These are phyloP conservation scores for Chlorophyllum brunneum DNA, from an alignment of 768 basidiomycete genomes.

Conservation along the genomic window DNA sequence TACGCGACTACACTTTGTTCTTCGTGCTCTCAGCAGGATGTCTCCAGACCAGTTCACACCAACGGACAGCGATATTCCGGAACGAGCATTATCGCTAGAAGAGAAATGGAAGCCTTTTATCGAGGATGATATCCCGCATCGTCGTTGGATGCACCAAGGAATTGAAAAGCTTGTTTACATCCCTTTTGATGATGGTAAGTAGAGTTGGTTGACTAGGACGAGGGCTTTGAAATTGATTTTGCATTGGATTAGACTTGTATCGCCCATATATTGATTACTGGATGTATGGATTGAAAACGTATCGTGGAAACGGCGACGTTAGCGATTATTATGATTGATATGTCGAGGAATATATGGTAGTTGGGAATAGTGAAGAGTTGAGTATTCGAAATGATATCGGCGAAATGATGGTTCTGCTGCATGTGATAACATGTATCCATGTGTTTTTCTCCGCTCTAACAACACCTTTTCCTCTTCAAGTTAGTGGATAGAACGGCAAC, in stretches of 20 bases:
- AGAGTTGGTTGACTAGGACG: not conserved
- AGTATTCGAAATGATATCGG: too few relatives aligned
- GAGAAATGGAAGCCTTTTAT: conserved; percentile 19
- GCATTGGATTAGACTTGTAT: not conserved
- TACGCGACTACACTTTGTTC: conserved; percentile 1
- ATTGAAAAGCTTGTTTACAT: conserved; percentile 17
- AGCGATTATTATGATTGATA: not conserved
- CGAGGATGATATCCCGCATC: conserved; percentile 10
- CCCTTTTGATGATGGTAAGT: conserved; percentile 16
- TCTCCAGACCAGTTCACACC: conserved; percentile 10
- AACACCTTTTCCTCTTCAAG: too few relatives aligned
- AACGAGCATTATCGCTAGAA: conserved; percentile 12
- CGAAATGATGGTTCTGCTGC: too few relatives aligned
- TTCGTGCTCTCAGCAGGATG: conserved; percentile 12
- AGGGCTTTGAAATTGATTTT: not conserved
- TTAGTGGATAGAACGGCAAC: too few relatives aligned
- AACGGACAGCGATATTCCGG: conserved; percentile 5
- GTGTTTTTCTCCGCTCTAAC: too few relatives aligned
- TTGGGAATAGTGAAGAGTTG: too few relatives aligned
- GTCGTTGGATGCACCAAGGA: conserved; percentile 18
- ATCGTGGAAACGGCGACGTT: not conserved
- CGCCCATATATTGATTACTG: not conserved
- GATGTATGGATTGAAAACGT: conserved; percentile 3
- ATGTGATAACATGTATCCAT: too few relatives aligned
- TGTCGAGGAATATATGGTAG: too few relatives aligned